Percentiles rank a stretch among this genome's conserved stretches.
These are phyloP conservation scores for Umbellularia californica DNA, from an alignment of 164 flowering plant species.

Conservation along the genomic window DNA sequence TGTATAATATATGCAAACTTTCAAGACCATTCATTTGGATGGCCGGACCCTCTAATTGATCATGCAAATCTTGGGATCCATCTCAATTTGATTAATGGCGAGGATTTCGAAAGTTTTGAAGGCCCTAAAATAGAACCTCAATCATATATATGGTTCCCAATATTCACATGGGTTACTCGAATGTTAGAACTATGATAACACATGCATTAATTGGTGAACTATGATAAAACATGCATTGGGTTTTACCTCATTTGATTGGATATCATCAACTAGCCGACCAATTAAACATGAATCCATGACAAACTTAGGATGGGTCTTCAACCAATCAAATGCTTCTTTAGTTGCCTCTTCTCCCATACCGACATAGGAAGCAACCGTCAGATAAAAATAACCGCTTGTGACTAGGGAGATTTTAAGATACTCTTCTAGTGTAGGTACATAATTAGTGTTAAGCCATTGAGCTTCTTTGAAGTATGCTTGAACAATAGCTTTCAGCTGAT, in stretches of 20 bases:
- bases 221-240: not conserved
- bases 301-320: not conserved
- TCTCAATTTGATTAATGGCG: too few relatives aligned
- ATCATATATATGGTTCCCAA: too few relatives aligned
- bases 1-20: too few relatives aligned
- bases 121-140: too few relatives aligned
- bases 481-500: not conserved
- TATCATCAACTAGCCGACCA: not conserved
- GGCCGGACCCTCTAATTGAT: too few relatives aligned
- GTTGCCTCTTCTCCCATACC: not conserved
- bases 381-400: not conserved
- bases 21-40: too few relatives aligned
- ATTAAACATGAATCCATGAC: not conserved
- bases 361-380: not conserved
- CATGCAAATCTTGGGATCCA: too few relatives aligned
- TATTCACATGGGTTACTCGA: too few relatives aligned
- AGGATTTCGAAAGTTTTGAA: too few relatives aligned
- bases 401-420: conserved; percentile 12
- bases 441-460: conserved; percentile 20
- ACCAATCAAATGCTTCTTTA: not conserved
- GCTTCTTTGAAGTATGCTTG: conserved; percentile 24
- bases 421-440: conserved; percentile 28
- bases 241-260: not conserved
- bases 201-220: too few relatives aligned
- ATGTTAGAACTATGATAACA: too few relatives aligned